phyloP scores from a whole-genome alignment of 2,329 filamentous ascomycete species.

The Acrodontium crateriforme region DNA sequence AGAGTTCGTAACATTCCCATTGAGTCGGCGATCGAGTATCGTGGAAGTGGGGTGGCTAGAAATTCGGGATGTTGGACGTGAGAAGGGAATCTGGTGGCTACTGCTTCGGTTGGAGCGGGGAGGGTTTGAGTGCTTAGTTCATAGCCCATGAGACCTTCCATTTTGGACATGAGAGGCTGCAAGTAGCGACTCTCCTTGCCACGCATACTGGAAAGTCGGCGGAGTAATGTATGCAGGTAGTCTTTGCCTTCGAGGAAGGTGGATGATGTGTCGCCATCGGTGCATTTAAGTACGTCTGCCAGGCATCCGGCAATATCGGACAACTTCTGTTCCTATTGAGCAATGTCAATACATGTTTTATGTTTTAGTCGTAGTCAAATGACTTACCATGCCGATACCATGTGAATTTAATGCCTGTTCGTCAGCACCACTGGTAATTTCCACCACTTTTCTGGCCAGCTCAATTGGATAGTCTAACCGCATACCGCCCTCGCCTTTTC shows the following conservation, averaged over 20 bases:
- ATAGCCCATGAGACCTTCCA: conserved; percentile 19
- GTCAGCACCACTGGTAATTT: conserved; percentile 18
- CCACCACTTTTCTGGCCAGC: conserved; percentile 20
- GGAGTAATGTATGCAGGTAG: conserved; percentile 20
- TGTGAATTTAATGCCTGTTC: conserved; percentile 20
- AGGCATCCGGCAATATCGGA: conserved; percentile 24
- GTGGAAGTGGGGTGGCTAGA: no score
- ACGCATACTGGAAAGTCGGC: conserved; percentile 21
- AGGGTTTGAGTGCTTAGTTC: conserved; percentile 11
- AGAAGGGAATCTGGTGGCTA: not conserved
- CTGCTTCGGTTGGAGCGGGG: conserved; percentile 8
- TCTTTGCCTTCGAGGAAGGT: conserved; percentile 22
- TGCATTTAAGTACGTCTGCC: conserved; percentile 23
- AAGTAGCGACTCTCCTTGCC: conserved; percentile 23
- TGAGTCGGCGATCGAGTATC: conserved; percentile 14
- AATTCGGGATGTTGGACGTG: conserved; percentile 1
- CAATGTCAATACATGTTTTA: conserved; percentile 5
- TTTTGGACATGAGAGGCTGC: conserved; percentile 20
- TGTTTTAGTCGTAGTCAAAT: not conserved
- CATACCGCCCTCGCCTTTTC: conserved; percentile 21
- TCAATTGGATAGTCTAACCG: conserved; percentile 24
- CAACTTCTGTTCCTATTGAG: conserved; percentile 22
- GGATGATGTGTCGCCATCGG: conserved; percentile 19
- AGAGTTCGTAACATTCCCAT: conserved; percentile 19
- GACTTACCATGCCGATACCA: conserved; percentile 23